Evolutionary conservation across 2,329 filamentous ascomycete species (phyloP), one percentile per base, ranked within the genome.

Genomic region (Fusarium sp.): DNA sequence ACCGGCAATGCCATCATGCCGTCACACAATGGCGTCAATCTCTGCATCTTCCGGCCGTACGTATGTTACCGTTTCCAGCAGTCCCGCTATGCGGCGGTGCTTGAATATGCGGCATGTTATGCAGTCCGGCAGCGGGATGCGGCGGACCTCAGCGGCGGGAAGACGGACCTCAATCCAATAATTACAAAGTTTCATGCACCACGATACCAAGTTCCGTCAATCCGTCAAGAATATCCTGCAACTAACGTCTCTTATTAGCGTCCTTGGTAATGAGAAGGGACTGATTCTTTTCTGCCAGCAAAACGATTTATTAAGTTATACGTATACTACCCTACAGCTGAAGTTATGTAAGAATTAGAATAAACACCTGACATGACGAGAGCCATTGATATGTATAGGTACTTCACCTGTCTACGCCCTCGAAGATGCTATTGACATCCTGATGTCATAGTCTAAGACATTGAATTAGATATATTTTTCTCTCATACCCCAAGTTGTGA

Each of bases 11-110:
- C 69, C 69, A 73, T 61, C 71, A 74, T 73, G 71, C 66, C 61
- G 56, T 67, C 68, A 69, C 63, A 49, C 68, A 60, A 73, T 73
- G 71, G 71, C 71, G 71, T 73, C 71, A 73, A 67, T 64, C 46
- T 67, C 45, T 66, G 67, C 51, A 44, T 68, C 46, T 56, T 32
- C 59, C 67, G 54, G 56, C 45, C 17, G 34, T 40, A 21, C 21
- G 42, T 61, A 42, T 53, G 50, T 67, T 73, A 63, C 71, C 66
- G 39, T 44, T 73, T 73, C 64, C 34, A 74, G 71, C 67, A 73
- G 62, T 73, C 71, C 71, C 71, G 71, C 71, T 43, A 52, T 36
- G 53, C 68, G 56, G 47, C 26, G 40, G 24, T 53, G 40, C 28
- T 62, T 39, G 7, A 42, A 48, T 39, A 40, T 66, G 62, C 52